Percentiles rank a stretch among this genome's conserved stretches.
These are phyloP conservation scores for Nakataea oryzae DNA, from an alignment of 2,329 filamentous ascomycete species.

Conservation along the genomic window DNA sequence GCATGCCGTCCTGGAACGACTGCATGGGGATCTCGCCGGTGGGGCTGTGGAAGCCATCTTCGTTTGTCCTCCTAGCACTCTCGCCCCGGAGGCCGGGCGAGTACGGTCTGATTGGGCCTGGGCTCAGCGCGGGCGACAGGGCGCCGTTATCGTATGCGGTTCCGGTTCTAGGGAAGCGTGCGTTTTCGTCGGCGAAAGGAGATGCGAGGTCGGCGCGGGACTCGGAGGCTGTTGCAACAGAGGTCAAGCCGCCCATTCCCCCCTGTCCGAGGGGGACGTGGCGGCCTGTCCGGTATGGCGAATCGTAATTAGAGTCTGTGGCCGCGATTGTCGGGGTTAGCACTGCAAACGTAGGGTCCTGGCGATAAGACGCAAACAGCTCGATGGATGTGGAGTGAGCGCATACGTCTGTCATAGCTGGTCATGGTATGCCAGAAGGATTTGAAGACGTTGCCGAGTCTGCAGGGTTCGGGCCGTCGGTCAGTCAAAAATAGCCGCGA, in stretches of 20 bases:
- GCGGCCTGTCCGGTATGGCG: slow-evolving; percentile 80
- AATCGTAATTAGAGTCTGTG: slow-evolving; percentile 83
- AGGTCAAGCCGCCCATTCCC: slow-evolving; percentile 66
- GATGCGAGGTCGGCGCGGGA: slow-evolving; percentile 76
- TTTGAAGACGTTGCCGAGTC: slow-evolving; percentile 64
- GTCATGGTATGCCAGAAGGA: slow-evolving; percentile 93
- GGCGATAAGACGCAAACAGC: background rate
- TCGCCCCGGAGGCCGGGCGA: slow-evolving; percentile 83
- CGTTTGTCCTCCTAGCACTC: slow-evolving; percentile 53
- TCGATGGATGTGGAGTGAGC: slow-evolving; percentile 7
- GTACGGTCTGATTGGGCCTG: slow-evolving; percentile 62
- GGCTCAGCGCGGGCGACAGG: slow-evolving; percentile 36
- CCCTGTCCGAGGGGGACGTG: slow-evolving; percentile 75
- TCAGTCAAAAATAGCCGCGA: background rate
- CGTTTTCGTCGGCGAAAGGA: slow-evolving; percentile 65
- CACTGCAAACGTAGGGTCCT: background rate
- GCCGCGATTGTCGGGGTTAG: slow-evolving; percentile 1
- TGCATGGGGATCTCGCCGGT: slow-evolving; percentile 90
- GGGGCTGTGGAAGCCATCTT: slow-evolving; percentile 56
- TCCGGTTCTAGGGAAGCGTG: slow-evolving; percentile 31
- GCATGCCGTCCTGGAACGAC: slow-evolving; percentile 82
- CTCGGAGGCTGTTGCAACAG: slow-evolving; percentile 80
- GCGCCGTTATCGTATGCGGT: slow-evolving; percentile 46
- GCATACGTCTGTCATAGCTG: slow-evolving; percentile 58
- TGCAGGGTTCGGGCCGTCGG: slow-evolving; percentile 17